Evolutionary conservation across 106 monocot species (phyloP), one percentile per base, ranked within the genome.

Genomic region (Dendrobium chrysotoxum): DNA sequence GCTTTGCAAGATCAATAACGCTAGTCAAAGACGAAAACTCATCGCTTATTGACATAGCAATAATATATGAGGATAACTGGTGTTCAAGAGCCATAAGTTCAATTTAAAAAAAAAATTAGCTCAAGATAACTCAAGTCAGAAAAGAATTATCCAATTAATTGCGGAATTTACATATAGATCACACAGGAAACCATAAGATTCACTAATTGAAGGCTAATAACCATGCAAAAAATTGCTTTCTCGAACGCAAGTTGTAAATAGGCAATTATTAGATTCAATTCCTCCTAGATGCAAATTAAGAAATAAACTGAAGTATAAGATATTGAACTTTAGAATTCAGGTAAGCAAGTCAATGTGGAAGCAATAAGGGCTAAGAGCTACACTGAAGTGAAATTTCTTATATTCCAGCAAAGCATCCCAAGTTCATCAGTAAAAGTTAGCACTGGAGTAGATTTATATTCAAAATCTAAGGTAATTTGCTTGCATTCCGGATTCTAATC

Each of bases 221-320:
- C 35, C 35, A 35, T 35, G 35, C 35, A 35, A 35, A 35, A 35
- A 3, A 2, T 35, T 35, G 35, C 35, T 35, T 35, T 50, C 78
- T 10, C 70, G 5, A 44, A 85, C 31, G 30, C 76, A 20, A 4
- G 72, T 72, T 25, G 35, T 54, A 39, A 58, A 70, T 71, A 83
- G 42, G 26, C 65, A 79, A 58, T 42, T 26, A 53, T 39, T 70
- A 26, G 90, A 90, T 40, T 79, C 71, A 17, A 77, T 79, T 81
- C 80, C 91, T 7, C 85, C 85, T 9, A 85, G 85, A 80, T 31
- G 87, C 50, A 87, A 68, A 70, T 47, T 72, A 41, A 79, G 79
- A 45, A 58, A 18, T 28, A 89, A 83, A 73, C 53, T 44, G 81
- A 80, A 76, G 21, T 41, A 58, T 54, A 31, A 41, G 28, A 72